These are phyloP conservation scores for Aspergillus bombycis DNA, from an alignment of 2,329 filamentous ascomycete genomes.

Conservation along the genomic window DNA sequence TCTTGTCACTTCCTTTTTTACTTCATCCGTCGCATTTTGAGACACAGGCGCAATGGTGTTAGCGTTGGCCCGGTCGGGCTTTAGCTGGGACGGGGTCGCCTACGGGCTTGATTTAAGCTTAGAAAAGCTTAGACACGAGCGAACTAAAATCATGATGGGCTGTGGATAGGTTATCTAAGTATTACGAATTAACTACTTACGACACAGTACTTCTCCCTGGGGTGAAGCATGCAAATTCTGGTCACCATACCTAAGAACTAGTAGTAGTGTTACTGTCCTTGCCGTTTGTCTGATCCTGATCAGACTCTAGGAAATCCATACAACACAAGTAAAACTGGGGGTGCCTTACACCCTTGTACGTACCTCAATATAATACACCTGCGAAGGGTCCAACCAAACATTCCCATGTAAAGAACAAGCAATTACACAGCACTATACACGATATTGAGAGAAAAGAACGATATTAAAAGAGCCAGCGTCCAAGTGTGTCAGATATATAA, in stretches of 20 bases:
- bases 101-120: constrained; percentile 3
- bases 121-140: constrained; percentile 2
- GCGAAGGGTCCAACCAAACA: not conserved
- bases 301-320: not conserved
- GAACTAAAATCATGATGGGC: not conserved
- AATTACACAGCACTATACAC: not conserved
- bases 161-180: not conserved
- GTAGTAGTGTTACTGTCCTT: not conserved
- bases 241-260: not conserved
- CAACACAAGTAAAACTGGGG: not conserved
- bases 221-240: not conserved
- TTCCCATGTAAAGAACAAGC: not conserved
- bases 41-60: constrained; percentile 21
- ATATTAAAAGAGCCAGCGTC: constrained; percentile 7
- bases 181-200: constrained; percentile 5
- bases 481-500: constrained; percentile 2
- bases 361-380: not conserved
- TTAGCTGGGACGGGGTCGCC: constrained; percentile 6
- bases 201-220: not conserved
- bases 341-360: not conserved
- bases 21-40: constrained; percentile 6
- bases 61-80: constrained; percentile 6
- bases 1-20: constrained; percentile 5
- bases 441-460: not conserved
- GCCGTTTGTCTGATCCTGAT: not conserved